Percentiles rank a stretch among this genome's conserved stretches.
phyloP scores from a whole-genome alignment of 768 basidiomycete species.

The Suillus cothurnatus region DNA sequence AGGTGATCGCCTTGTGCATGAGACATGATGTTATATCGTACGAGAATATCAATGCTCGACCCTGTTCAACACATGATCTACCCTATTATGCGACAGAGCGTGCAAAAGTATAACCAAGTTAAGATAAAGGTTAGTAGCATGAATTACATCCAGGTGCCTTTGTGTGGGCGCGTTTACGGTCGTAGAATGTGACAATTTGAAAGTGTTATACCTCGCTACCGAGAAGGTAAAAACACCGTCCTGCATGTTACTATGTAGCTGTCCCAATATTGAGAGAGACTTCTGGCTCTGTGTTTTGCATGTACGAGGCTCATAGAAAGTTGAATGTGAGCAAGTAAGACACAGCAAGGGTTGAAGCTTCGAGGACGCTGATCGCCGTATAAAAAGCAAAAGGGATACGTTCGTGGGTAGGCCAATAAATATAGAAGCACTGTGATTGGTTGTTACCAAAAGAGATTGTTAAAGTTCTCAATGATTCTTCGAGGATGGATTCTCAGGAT shows the following conservation, averaged over 20 bases:
- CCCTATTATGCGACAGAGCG: not conserved
- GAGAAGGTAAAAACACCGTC: not conserved
- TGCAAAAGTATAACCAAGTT: not conserved
- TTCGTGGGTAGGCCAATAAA: not conserved
- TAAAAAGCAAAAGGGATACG: too few relatives aligned
- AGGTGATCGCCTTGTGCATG: not conserved
- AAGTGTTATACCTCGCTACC: not conserved
- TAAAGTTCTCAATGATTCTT: not conserved
- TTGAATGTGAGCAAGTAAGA: slow-evolving; percentile 7
- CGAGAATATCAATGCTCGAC: not conserved
- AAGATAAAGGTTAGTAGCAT: not conserved
- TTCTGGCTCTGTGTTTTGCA: not conserved
- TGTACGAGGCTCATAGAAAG: not conserved
- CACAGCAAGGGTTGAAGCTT: slow-evolving; percentile 11
- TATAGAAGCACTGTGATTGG: not conserved
- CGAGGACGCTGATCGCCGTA: slow-evolving; percentile 7
- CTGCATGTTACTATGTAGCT: not conserved
- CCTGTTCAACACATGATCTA: not conserved
- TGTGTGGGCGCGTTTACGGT: not conserved
- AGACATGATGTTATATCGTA: slow-evolving; percentile 5
- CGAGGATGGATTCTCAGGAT: not conserved
- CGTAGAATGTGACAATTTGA: not conserved
- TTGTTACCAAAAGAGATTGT: not conserved
- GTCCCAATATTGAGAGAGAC: not conserved
- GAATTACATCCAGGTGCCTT: not conserved